Conservation (phyloP, 2,329 filamentous ascomycete species). For the Penicillium verrucosum region DNA sequence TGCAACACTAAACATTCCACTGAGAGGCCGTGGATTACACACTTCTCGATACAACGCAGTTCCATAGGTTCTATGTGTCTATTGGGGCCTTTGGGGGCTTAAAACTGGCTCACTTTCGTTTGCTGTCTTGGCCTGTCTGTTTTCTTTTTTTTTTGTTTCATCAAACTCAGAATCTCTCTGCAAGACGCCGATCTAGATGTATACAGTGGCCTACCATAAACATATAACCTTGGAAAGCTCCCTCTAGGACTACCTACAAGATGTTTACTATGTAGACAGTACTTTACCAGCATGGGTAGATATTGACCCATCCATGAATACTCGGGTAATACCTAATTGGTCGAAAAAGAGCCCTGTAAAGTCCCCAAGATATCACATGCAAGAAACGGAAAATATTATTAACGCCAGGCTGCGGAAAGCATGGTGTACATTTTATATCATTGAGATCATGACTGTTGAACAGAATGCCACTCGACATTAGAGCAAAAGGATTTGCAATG, state of each 20-base stretch:
- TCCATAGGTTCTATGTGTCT: background rate
- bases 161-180: background rate
- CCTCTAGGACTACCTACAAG: background rate
- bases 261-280: background rate
- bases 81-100: background rate
- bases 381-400: background rate
- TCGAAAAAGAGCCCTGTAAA: background rate
- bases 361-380: background rate
- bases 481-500: slow-evolving; percentile 10
- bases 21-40: slow-evolving; percentile 15
- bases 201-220: background rate
- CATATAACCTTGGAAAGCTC: background rate
- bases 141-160: background rate
- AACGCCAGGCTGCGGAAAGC: slow-evolving; percentile 10
- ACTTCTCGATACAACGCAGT: background rate
- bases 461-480: slow-evolving; percentile 25
- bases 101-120: background rate
- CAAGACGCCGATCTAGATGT: background rate
- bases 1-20: slow-evolving; percentile 25
- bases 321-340: background rate
- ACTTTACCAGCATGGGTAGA: background rate
- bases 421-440: slow-evolving; percentile 27
- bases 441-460: slow-evolving; percentile 27
- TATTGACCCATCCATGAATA: background rate
- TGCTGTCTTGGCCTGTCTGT: background rate